Evolutionary conservation across 2,329 filamentous ascomycete genomes (phyloP).

Genomic region (Diaporthe eres): DNA sequence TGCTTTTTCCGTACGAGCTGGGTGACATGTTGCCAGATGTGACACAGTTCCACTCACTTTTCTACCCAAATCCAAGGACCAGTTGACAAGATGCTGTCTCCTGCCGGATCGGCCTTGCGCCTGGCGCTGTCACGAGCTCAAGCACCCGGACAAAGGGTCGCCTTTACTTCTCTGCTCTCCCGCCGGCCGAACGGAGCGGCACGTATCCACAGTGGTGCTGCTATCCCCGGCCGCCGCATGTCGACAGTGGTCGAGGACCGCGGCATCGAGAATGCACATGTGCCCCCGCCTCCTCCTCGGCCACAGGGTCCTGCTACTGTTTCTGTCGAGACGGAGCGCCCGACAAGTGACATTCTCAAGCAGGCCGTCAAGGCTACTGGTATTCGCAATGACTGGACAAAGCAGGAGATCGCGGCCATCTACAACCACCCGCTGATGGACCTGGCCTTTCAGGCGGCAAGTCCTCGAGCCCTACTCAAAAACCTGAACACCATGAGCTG

Average conservation of each 20-base stretch:
- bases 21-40: constrained; percentile 12
- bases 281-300: constrained; percentile 20
- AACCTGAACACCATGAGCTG: constrained; percentile 30
- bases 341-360: constrained; percentile 51
- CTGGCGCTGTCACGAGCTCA: constrained; percentile 21
- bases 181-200: constrained; percentile 17
- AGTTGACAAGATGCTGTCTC: constrained; percentile 24
- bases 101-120: constrained; percentile 7
- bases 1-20: background rate
- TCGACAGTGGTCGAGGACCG: constrained; percentile 27
- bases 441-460: constrained; percentile 80
- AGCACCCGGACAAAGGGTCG: background rate
- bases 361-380: constrained; percentile 71
- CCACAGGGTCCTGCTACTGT: background rate
- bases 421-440: constrained; percentile 88
- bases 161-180: constrained; percentile 13
- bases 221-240: constrained; percentile 4
- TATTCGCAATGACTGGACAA: constrained; percentile 83
- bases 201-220: constrained; percentile 9
- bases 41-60: background rate
- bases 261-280: constrained; percentile 12
- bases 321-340: background rate
- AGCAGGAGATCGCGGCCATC: constrained; percentile 84
- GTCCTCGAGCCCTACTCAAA: constrained; percentile 45
- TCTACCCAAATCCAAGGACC: background rate